Evolutionary conservation across 805 yeast species (phyloP).

Genomic region (Lachancea cidri): DNA sequence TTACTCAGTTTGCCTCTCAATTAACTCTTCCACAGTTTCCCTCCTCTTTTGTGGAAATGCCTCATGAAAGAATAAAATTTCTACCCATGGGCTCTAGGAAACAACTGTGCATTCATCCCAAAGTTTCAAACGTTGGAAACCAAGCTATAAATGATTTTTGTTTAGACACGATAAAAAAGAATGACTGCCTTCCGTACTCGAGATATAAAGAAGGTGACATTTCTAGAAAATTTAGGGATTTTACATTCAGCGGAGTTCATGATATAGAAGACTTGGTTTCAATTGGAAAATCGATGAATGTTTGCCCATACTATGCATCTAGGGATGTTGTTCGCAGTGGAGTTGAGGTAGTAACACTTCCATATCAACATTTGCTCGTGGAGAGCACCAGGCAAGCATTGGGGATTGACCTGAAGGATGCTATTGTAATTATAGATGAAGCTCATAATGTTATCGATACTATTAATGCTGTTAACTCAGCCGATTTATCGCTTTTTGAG

Average conservation of each 20-base stretch:
- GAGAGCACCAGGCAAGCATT: conserved; percentile 58
- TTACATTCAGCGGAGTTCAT: conserved; percentile 48
- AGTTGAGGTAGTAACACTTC: conserved; percentile 76
- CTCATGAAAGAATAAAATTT: conserved; percentile 54
- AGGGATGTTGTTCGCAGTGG: conserved; percentile 46
- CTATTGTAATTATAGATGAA: conserved; percentile 81
- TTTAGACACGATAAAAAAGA: conserved; percentile 8
- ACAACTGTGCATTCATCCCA: conserved; percentile 74
- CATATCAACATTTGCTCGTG: conserved; percentile 69
- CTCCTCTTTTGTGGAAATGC: conserved; percentile 43
- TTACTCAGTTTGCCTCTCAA: conserved; percentile 75
- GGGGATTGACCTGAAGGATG: conserved; percentile 51
- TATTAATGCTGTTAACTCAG: conserved; percentile 63
- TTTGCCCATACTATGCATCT: conserved; percentile 81
- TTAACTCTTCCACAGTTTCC: conserved; percentile 57
- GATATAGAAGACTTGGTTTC: conserved; percentile 76
- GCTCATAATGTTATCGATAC: conserved; percentile 87
- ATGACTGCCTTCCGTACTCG: conserved; percentile 10
- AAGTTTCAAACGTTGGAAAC: conserved; percentile 43
- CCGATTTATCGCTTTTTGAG: conserved; percentile 47
- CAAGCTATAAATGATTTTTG: conserved; percentile 58
- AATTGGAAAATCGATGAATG: conserved; percentile 49
- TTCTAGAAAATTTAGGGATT: conserved; percentile 46
- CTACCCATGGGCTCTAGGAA: conserved; percentile 77
- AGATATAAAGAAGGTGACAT: conserved; percentile 26